Percentiles rank a stretch among this genome's conserved stretches.
phyloP scores from a whole-genome alignment of 2,329 filamentous ascomycete species.

The Aspergillus pseudoglaucus region DNA sequence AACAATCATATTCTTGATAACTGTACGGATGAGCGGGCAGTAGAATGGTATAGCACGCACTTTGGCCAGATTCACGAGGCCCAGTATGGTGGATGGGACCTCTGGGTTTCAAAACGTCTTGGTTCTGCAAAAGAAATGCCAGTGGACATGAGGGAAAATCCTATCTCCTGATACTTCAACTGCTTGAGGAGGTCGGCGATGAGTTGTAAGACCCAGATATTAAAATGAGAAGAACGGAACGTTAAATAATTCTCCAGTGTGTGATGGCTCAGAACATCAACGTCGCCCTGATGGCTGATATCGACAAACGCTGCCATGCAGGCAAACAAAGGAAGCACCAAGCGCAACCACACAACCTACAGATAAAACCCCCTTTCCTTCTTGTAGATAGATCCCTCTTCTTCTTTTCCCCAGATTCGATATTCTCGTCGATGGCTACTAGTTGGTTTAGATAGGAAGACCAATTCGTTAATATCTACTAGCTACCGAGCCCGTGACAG shows the following conservation, averaged over 20 bases:
- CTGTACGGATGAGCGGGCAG: constrained; percentile 15
- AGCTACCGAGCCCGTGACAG: too few relatives aligned
- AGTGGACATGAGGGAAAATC: constrained; percentile 17
- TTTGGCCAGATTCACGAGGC: constrained; percentile 21
- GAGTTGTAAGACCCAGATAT: not conserved
- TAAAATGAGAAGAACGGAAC: not conserved
- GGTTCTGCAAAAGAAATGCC: constrained; percentile 19
- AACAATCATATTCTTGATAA: constrained; percentile 19
- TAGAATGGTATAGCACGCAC: constrained; percentile 19
- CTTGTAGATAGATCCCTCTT: too few relatives aligned
- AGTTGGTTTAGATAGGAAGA: too few relatives aligned
- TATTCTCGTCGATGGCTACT: too few relatives aligned
- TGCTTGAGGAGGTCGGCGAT: not conserved
- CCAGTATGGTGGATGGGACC: constrained; percentile 14
- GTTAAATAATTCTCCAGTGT: not conserved
- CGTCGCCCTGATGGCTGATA: too few relatives aligned
- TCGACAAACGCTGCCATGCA: too few relatives aligned
- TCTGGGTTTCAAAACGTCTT: constrained; percentile 18
- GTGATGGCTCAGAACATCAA: too few relatives aligned
- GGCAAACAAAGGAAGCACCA: too few relatives aligned
- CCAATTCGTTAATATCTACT: too few relatives aligned
- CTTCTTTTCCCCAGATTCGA: too few relatives aligned
- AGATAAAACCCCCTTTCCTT: too few relatives aligned
- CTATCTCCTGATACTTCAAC: constrained; percentile 2
- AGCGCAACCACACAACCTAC: too few relatives aligned